Conservation (phyloP, 345 rosid genomes). For the Acer negundo region DNA sequence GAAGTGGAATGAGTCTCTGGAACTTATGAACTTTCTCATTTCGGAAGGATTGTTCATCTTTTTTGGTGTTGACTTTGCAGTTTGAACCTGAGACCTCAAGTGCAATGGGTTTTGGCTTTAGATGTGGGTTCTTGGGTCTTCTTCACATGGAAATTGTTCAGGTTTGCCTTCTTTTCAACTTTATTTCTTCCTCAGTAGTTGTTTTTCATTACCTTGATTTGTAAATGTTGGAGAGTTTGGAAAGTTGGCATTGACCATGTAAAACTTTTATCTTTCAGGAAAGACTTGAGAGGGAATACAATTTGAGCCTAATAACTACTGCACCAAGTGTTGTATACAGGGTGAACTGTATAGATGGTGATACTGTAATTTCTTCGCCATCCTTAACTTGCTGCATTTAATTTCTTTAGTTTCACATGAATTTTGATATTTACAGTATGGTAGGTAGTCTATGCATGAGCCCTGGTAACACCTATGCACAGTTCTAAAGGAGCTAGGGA, state of each 20-base stretch:
- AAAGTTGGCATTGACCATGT: slow-evolving; percentile 5
- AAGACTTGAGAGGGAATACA: slow-evolving; percentile 98
- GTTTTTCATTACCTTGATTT: slow-evolving; percentile 9
- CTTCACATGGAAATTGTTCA: slow-evolving; percentile 99
- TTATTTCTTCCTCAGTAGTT: slow-evolving; percentile 8
- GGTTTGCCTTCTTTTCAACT: slow-evolving; percentile 44
- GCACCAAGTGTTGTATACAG: slow-evolving; percentile 99
- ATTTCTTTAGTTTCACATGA: slow-evolving; percentile 10
- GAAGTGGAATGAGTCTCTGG: slow-evolving; percentile 5
- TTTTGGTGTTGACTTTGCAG: slow-evolving; percentile 45
- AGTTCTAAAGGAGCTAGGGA: slow-evolving; percentile 12
- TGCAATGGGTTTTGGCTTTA: slow-evolving; percentile 99
- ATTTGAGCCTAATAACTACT: slow-evolving; percentile 92
- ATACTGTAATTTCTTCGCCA: slow-evolving; percentile 67
- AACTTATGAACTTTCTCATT: slow-evolving; percentile 7
- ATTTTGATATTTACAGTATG: slow-evolving; percentile 5
- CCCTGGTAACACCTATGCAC: not conserved
- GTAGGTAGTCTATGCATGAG: not conserved
- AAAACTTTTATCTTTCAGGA: slow-evolving; percentile 55
- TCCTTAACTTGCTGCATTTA: slow-evolving; percentile 11
- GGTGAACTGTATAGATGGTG: slow-evolving; percentile 74
- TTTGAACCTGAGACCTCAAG: slow-evolving; percentile 97
- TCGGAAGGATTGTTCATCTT: slow-evolving; percentile 1
- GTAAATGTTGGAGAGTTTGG: slow-evolving; percentile 11
- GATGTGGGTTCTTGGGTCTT: slow-evolving; percentile 98